phyloP scores from a whole-genome alignment of 1,284 basidiomycete species.

The Cutaneotrichosporon sp. region DNA sequence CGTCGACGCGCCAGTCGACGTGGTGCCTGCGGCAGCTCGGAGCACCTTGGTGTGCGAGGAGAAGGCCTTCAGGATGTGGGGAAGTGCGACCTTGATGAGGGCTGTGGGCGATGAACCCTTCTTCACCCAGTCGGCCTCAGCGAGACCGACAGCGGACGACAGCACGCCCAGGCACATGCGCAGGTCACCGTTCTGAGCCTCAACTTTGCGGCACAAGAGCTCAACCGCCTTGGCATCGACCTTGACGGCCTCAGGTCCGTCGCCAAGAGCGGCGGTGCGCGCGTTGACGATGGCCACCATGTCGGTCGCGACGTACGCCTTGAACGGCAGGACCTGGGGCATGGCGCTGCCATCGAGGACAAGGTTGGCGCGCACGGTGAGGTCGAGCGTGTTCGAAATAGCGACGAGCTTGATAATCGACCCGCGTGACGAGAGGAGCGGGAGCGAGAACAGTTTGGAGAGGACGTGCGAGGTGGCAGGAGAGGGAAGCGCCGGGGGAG shows the following conservation, averaged over 20 bases:
- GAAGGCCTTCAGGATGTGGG: constrained; percentile 50
- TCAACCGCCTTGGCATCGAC: constrained; percentile 51
- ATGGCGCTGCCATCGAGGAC: constrained; percentile 41
- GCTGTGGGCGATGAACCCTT: constrained; percentile 31
- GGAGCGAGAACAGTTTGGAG: constrained; percentile 49
- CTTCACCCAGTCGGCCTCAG: constrained; percentile 52
- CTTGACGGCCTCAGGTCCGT: constrained; percentile 27
- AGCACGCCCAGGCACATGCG: constrained; percentile 53
- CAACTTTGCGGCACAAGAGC: constrained; percentile 51
- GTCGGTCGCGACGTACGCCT: constrained; percentile 47
- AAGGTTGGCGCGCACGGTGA: constrained; percentile 50
- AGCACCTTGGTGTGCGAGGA: constrained; percentile 47
- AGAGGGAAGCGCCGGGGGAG: constrained; percentile 36
- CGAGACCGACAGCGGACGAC: constrained; percentile 45
- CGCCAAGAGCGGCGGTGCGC: constrained; percentile 32
- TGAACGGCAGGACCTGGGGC: constrained; percentile 50
- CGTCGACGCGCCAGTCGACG: constrained; percentile 19
- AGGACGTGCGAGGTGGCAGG: constrained; percentile 48
- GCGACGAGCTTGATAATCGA: constrained; percentile 48
- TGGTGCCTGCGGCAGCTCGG: constrained; percentile 45
- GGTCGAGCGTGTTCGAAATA: constrained; percentile 55
- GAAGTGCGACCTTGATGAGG: constrained; percentile 43
- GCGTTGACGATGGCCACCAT: constrained; percentile 50
- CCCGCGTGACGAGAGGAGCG: constrained; percentile 28
- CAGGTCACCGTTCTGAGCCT: constrained; percentile 55